These are phyloP conservation scores for Cytospora paraplurivora DNA, from an alignment of 2,329 filamentous ascomycete genomes.

Conservation along the genomic window DNA sequence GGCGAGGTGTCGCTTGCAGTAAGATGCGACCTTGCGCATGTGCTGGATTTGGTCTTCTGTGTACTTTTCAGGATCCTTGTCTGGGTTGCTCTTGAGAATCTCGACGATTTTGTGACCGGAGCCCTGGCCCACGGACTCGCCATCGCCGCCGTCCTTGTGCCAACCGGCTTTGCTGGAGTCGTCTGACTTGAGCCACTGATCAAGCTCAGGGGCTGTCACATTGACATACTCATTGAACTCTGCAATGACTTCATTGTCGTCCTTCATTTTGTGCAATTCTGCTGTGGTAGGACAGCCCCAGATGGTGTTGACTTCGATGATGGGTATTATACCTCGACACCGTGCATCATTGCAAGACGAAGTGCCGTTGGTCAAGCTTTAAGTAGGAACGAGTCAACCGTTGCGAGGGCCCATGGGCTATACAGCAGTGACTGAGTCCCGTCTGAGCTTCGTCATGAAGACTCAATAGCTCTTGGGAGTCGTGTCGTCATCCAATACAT, in stretches of 20 bases:
- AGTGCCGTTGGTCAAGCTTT: too few relatives aligned
- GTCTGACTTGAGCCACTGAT: slow-evolving; percentile 62
- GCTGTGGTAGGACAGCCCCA: too few relatives aligned
- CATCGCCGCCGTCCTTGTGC: slow-evolving; percentile 58
- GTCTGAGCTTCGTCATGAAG: slow-evolving; percentile 22
- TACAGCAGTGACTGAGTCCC: slow-evolving; percentile 9
- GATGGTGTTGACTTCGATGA: neutral
- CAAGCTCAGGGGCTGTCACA: slow-evolving; percentile 62
- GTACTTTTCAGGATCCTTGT: slow-evolving; percentile 59
- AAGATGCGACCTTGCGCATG: slow-evolving; percentile 65
- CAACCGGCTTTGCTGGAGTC: slow-evolving; percentile 61
- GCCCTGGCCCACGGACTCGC: slow-evolving; percentile 65
- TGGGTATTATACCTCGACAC: neutral
- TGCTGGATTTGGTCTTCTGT: slow-evolving; percentile 57
- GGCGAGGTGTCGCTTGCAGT: slow-evolving; percentile 67
- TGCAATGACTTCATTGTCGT: slow-evolving; percentile 41
- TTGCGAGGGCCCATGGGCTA: neutral
- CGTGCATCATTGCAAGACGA: neutral
- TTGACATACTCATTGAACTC: slow-evolving; percentile 70
- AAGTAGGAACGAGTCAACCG: neutral
- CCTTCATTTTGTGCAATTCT: slow-evolving; percentile 30
- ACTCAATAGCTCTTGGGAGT: slow-evolving; percentile 11
- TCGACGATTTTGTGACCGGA: slow-evolving; percentile 65
- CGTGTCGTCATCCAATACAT: slow-evolving; percentile 28
- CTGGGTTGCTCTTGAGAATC: slow-evolving; percentile 63